Conservation (phyloP, 2,329 filamentous ascomycete species). For the Aspergillus versicolor region DNA sequence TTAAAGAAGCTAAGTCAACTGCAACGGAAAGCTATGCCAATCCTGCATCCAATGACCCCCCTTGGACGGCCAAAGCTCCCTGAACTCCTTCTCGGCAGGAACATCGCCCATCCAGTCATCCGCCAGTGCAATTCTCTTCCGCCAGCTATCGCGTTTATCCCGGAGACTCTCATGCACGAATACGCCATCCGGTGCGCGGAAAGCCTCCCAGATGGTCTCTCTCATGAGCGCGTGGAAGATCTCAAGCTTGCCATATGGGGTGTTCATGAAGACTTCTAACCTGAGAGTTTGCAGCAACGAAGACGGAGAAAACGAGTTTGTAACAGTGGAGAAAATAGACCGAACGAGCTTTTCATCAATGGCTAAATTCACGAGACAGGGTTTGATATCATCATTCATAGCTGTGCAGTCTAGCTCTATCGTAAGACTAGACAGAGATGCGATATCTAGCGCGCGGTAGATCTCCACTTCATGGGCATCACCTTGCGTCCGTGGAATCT, state of each 20-base stretch:
- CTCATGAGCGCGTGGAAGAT: constrained; percentile 1
- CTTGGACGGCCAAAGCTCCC: constrained; percentile 3
- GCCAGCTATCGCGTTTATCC: not conserved
- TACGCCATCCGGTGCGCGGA: not conserved
- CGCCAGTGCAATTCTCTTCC: not conserved
- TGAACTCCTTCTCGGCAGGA: not conserved
- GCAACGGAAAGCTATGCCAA: constrained; percentile 3
- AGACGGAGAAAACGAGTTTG: not conserved
- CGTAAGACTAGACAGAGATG: not conserved
- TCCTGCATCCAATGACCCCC: constrained; percentile 1
- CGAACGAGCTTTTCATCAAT: constrained; percentile 1
- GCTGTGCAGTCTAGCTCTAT: constrained; percentile 2
- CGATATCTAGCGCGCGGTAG: not conserved
- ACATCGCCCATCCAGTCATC: not conserved
- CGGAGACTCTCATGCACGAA: constrained; percentile 2
- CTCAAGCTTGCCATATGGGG: not conserved
- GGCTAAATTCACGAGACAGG: not conserved
- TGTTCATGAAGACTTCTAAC: constrained; percentile 1
- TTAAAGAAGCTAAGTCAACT: not conserved
- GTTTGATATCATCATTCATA: not conserved
- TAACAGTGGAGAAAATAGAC: not conserved
- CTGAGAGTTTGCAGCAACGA: not conserved
- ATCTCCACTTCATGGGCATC: not conserved
- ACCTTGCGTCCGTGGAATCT: not conserved
- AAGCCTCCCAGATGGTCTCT: not conserved